Evolutionary conservation across 192 early-diverging fungal species (phyloP), one percentile per base, ranked within the genome.

Genomic region (Linnemannia schmuckeri): DNA sequence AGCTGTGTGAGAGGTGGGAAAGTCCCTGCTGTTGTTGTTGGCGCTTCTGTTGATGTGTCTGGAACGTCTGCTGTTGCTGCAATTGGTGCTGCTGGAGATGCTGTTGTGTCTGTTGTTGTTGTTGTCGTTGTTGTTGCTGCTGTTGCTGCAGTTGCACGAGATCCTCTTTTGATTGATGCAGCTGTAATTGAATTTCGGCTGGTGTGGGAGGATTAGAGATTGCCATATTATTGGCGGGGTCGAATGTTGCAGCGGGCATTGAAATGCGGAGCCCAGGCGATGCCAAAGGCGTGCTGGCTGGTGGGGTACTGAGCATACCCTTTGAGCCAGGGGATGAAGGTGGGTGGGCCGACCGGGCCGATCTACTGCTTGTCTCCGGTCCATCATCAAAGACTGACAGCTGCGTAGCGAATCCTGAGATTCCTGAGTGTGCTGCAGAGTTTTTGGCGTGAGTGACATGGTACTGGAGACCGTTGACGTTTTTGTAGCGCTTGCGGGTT

Each of bases 381-480:
- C 54, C 66, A 35, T 73, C 74, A 6, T 75, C 80, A 20, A 33
- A 15, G 61, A 1, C 27, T 4, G 13, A 12, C 68, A 42, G 40
- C 35, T 35, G 69, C 30, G 6, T 38, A 52, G n/a, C 74, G 63
- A 30, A 30, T 46, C 52, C 68, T 15, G 76, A 75, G 4, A 72
- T 41, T 35, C 83, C 83, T 4, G 70, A 37, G n/a, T 82, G 81
- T 52, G 70, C 76, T 38, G 74, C 68, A 3, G 83, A 76, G 75
- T 85, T 85, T 76, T 85, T 85, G 37, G 96, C 94, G 63, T 95
- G 92, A 66, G 92, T 91, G n/a, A 96, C 90, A 72, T 96, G 96
- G 78, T 96, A 96, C 82, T 95, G 92, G 9, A 97, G 88, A 27
- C 96, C 96, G 70, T 95, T 96, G 82, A 96, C 93, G 79, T 97